A percentile compares a stretch with the other conserved stretches of the same genome.
Conservation (phyloP, 352 stramenopile species). For the Globisporangium echinulatum region DNA sequence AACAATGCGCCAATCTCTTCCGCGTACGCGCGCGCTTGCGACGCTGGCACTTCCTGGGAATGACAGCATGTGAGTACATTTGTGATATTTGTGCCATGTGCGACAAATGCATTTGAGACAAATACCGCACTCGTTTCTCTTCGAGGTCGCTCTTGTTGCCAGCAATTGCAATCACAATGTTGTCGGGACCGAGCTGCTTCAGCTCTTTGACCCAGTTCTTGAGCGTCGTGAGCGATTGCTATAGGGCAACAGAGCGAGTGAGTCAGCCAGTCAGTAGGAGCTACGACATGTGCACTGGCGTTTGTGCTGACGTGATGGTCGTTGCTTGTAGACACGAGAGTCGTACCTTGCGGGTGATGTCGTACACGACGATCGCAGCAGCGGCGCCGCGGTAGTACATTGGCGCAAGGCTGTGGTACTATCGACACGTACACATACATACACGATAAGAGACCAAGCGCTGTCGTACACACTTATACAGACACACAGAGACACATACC, state of each 20-base stretch:
- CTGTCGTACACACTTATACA: background rate
- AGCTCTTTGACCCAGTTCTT: constrained; percentile 95
- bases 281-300: no score
- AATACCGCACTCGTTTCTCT: constrained; percentile 60
- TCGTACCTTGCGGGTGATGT: constrained; percentile 93
- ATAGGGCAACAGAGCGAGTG: background rate
- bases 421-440: background rate
- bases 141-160: constrained; percentile 93
- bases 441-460: background rate
- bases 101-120: no score
- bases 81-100: no score
- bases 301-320: no score
- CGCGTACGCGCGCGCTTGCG: constrained; percentile 84
- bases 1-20: constrained; percentile 91
- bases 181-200: constrained; percentile 87
- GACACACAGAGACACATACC: constrained; percentile 15
- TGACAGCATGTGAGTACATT: no score
- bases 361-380: constrained; percentile 96
- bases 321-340: background rate
- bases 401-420: constrained; percentile 95
- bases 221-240: constrained; percentile 90
- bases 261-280: constrained; percentile 2
- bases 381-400: constrained; percentile 99
- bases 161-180: constrained; percentile 94
- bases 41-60: constrained; percentile 75